Evolutionary conservation across 2,329 filamentous ascomycete species (phyloP), one percentile per base, ranked within the genome.

Genomic region (Hypoxylon sp.): DNA sequence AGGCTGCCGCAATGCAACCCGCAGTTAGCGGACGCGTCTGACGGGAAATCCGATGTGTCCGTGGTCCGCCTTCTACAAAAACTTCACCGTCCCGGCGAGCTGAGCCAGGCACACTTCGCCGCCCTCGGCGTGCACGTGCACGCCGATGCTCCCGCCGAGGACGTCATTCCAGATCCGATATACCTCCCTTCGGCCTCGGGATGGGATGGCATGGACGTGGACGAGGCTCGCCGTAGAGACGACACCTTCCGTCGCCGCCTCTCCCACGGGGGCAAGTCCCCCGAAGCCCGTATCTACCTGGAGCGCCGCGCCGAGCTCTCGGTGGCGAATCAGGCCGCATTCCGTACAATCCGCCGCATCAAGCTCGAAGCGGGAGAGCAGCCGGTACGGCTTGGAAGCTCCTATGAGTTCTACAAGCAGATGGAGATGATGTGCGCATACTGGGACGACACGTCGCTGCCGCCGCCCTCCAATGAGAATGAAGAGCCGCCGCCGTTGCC

Each of bases 391-490:
- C 76, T 90, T 6, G 87, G 87, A 13, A 89, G 88, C 68, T 83
- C 85, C 4, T 89, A 89, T 69, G 87, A 89, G 74, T 89, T 90
- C 75, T 90, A 85, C 76, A 85, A 85, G 54, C 85, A 86, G 68
- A 79, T 90, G 19, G 87, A 90, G 69, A 73, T 81, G 24, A 82
- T 88, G 71, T 84, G 86, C 1, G 71, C 79, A 0, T 89, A 82
- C 70, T 90, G 87, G 87, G 85, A 88, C 30, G 87, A 90, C 70
- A 85, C 86, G 0, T 86, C 85, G 4, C 50, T 75, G 32, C 72
- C 69, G 13, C 70, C 71, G 2, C 57, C 63, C 28, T 52, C 56
- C 1, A 56, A 59, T 4, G 53, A 50, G 17, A 65, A 41, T 57
- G 64, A 59, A 44, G 46, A 24, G 41, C 49, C 50, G n/a, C 28